Evolutionary conservation across 2,329 filamentous ascomycete genomes (phyloP), one percentile per base, ranked within the genome.

Genomic region (Chalaropsis ovoidea): DNA sequence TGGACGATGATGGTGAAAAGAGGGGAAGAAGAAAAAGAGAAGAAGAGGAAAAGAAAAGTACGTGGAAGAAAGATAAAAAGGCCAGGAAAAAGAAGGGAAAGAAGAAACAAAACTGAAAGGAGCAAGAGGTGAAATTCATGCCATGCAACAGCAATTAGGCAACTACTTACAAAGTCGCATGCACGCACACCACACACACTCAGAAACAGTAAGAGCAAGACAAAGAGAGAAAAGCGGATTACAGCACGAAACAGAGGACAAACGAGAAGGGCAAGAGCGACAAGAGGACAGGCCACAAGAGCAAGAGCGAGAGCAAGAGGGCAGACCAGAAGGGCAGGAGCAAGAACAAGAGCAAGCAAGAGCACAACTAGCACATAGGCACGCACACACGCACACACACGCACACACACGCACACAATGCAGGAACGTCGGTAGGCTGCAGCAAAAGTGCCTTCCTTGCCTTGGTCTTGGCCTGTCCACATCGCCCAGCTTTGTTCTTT

Each of bases 31-130:
- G 19, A 6, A 27, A 49, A 22, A 65, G 45, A 52, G 62, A 24
- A 42, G 22, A 31, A n/a, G 2, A 42, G 41, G 54, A 60, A 22
- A 49, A 24, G 35, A 42, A 45, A 54, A 19, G n/a, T 15, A 17
- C 17, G 54, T 24, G 19, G 35, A 24, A 42, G 39, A 62, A 62
- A 41, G 41, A 62, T 15, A 1, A 22, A 15, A 1, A 17, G 35
- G 5, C 35, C 4, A 10, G 35, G 43, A 54, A 42, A 27, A 45
- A 27, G 13, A 31, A 47, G 8, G 54, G 39, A 49, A 42, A 61
- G 39, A 35, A 67, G 47, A 41, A 64, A 61, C 22, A 43, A 41
- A 24, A 58, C 13, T 31, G n/a, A 60, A 58, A 58, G 22, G 45
- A n/a, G 19, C 13, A 52, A 41, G 35, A 45, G 7, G 61, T 49